These are phyloP conservation scores for Backusella tuberculispora DNA, from an alignment of 192 early-diverging fungal genomes.

Conservation along the genomic window DNA sequence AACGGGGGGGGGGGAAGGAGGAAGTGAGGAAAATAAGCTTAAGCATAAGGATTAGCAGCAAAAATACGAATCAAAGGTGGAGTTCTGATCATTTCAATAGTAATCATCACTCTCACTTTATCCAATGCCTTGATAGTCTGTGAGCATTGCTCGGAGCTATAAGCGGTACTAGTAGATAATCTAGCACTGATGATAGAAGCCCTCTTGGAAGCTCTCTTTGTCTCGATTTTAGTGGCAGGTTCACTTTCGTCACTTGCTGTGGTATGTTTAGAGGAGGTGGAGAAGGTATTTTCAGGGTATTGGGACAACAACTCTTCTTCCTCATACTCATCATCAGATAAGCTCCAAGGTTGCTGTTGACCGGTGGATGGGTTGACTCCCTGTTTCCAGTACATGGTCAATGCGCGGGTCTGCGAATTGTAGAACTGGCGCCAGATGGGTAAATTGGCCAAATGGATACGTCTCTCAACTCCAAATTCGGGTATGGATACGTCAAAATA, in stretches of 20 bases:
- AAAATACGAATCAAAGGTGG: conserved; percentile 60
- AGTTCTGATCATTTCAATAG: conserved; percentile 52
- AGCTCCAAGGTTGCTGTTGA: conserved; percentile 35
- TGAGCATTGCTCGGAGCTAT: conserved; percentile 39
- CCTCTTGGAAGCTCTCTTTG: conserved; percentile 13
- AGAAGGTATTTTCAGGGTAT: conserved; percentile 15
- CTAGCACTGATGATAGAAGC: conserved; percentile 26
- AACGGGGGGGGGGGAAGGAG: too few species aligned
- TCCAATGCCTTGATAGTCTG: conserved; percentile 53
- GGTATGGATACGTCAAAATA: conserved; percentile 77
- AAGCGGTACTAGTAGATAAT: conserved; percentile 28
- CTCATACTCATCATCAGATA: conserved; percentile 49
- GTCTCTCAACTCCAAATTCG: conserved; percentile 75
- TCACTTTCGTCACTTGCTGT: conserved; percentile 3
- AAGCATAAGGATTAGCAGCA: conserved; percentile 51
- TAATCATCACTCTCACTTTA: conserved; percentile 51
- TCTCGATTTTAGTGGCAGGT: not conserved
- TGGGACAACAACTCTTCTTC: conserved; percentile 45
- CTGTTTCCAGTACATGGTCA: conserved; percentile 56
- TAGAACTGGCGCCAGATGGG: conserved; percentile 41
- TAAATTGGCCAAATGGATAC: conserved; percentile 57
- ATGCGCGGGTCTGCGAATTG: conserved; percentile 30
- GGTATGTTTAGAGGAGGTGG: not conserved
- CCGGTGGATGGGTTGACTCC: conserved; percentile 44
- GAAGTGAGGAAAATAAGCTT: not conserved